phyloP scores from a whole-genome alignment of 2,329 filamentous ascomycete species.

The Scedosporium apiospermum region DNA sequence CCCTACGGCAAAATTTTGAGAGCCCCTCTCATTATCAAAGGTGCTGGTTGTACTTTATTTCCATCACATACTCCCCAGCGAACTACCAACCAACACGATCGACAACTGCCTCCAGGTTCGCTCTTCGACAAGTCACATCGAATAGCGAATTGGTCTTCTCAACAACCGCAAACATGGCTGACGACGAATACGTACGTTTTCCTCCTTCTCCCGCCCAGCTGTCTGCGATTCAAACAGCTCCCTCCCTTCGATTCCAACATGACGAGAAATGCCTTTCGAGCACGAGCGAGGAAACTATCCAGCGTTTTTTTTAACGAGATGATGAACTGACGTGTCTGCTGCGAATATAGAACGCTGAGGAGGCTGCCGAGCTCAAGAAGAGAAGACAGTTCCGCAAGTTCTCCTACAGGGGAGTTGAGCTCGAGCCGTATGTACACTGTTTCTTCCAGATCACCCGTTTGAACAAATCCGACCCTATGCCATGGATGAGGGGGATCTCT shows the following conservation, averaged over 20 bases:
- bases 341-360: conserved; percentile 72
- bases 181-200: conserved; percentile 73
- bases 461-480: background rate
- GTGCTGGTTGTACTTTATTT: conserved; percentile 6
- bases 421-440: conserved; percentile 76
- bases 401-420: conserved; percentile 97
- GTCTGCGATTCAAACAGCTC: background rate
- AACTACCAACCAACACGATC: conserved; percentile 7
- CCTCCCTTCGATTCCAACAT: background rate
- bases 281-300: background rate
- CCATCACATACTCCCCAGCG: conserved; percentile 22
- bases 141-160: conserved; percentile 29
- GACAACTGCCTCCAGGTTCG: conserved; percentile 22
- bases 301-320: conserved; percentile 6
- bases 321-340: conserved; percentile 18
- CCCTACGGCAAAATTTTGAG: conserved; percentile 28
- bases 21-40: conserved; percentile 16
- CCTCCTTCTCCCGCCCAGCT: conserved; percentile 4
- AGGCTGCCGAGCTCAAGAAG: conserved; percentile 99
- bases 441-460: background rate
- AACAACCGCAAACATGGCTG: conserved; percentile 62
- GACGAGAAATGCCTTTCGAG: conserved; percentile 5
- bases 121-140: conserved; percentile 30
- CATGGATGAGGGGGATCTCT: background rate
- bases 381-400: conserved; percentile 99